Evolutionary conservation across 805 yeast species (phyloP), one percentile per base, ranked within the genome.

Genomic region (Diddensiella caesifluorescens): DNA sequence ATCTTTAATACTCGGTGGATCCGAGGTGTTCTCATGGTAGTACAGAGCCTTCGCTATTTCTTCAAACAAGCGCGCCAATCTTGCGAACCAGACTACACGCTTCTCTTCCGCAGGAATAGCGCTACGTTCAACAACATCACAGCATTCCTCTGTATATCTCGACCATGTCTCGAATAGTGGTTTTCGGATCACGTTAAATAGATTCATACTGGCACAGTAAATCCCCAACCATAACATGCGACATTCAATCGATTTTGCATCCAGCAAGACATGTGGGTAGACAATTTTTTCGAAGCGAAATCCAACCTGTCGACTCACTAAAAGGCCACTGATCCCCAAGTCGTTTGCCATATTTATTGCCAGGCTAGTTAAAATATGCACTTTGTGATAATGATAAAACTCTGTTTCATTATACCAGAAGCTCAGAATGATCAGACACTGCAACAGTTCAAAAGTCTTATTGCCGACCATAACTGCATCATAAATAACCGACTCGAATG

Each of bases 331-430:
- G 4, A 87, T 69, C 0, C 95, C 95, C 41, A 88, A 62, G 58
- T 88, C 96, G 52, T 77, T 81, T 1, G 83, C 71, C 61, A 88
- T 67, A 3, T 82, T 69, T 10, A 80, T 75, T 39, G 88, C 77
- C 18, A 85, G 65, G 10, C 75, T 67, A 41, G 77, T 75, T 48
- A 85, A 70, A 39, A 86, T 65, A 56, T 84, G 92, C 49, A 80
- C 79, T 36, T 94, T 74, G 44, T 94, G 75, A 52, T 83, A 83
- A 49, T 79, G 83, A 50, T 84, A 83, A 51, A 84, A 67, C 60
- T 86, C 95, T 0, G 95, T 84, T 3, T 85, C 75, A 50, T 83
- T 84, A 57, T 86, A 87, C 95, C 95, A 88, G 22, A 80, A 60
- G 20, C 83, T 73, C 39, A 83, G 65, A 4, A 84, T 54, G 15